Evolutionary conservation across 2,329 filamentous ascomycete species (phyloP).

Genomic region (Dactylellina cionopaga): DNA sequence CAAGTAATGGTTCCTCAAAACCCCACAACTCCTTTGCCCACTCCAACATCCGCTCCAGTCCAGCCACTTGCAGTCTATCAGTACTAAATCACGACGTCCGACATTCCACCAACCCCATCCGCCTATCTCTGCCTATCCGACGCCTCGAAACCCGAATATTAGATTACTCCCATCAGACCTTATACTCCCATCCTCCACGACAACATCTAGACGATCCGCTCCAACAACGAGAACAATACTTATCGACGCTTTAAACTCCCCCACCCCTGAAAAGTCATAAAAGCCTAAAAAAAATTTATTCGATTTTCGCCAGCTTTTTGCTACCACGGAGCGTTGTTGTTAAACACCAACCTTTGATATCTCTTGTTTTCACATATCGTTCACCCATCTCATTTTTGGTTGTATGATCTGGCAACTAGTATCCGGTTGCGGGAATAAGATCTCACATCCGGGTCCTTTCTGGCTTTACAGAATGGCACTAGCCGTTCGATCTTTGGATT

Average conservation of each 20-base stretch:
- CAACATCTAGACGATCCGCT: background rate
- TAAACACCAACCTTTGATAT: conserved; percentile 29
- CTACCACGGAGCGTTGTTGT: conserved; percentile 46
- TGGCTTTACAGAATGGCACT: conserved; percentile 6
- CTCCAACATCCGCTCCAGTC: conserved; percentile 52
- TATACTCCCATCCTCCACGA: background rate
- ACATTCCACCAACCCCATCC: background rate
- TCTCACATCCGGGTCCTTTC: background rate
- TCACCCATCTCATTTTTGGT: conserved; percentile 25
- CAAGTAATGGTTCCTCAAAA: conserved; percentile 53
- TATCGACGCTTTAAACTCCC: background rate
- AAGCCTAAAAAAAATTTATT: conserved; percentile 50
- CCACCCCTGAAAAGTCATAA: conserved; percentile 38
- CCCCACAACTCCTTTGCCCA: conserved; percentile 54
- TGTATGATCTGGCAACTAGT: conserved; percentile 35
- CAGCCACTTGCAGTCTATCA: conserved; percentile 30
- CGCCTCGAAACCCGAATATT: too few relatives aligned
- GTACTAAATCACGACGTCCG: conserved; percentile 5
- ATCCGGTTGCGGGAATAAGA: conserved; percentile 9
- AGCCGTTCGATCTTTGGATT: conserved; percentile 39
- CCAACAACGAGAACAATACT: conserved; percentile 13
- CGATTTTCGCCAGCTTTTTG: conserved; percentile 45
- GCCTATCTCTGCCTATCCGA: too few relatives aligned
- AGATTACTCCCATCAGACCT: too few relatives aligned
- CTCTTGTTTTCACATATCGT: conserved; percentile 30